Evolutionary conservation across 148 eudicot species (phyloP), one percentile per base, ranked within the genome.

Genomic region (Talinum fruticosum): DNA sequence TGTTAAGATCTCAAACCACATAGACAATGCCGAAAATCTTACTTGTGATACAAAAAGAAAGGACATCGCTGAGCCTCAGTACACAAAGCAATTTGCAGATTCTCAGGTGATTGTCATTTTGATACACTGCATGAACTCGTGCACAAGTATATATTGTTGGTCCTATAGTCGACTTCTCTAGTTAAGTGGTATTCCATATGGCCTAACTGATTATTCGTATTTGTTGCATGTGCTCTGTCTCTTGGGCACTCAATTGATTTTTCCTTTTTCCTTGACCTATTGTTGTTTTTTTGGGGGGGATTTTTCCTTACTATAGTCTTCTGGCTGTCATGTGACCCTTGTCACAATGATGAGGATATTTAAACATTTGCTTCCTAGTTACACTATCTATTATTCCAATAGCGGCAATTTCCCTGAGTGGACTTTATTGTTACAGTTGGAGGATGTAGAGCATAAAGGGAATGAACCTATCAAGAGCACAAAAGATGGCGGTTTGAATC

Each of bases 401-500:
- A 61, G 16, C 32, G 65, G 8, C 32, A 53, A 37, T 38, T 16
- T 68, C 24, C 24, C 69, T 75, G 24, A 75, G n/a, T 44, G 66
- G 33, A 62, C 28, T 76, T 69, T 29, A 26, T 38, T 62, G 32
- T 44, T 77, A 67, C 77, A 90, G 92, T 85, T 34, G 26, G 85
- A 81, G 28, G 78, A 78, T 80, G 69, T 19, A 41, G 72, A 38
- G 62, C 70, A 34, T 34, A 80, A 76, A 76, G 69, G 68, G 24
- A 80, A 64, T n/a, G 78, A 76, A n/a, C 44, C 84, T 45, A 35
- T 47, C 29, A 88, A 82, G 84, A 75, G 69, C 86, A 84, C 77
- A 34, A 93, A 84, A 82, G 93, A 87, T 83, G 91, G 87, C 70
- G 97, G 97, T 62, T 84, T 91, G 81, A 91, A 89, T 88, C 94